These are phyloP conservation scores for Botryosphaeria dothidea DNA, from an alignment of 2,329 filamentous ascomycete genomes.

Conservation along the genomic window DNA sequence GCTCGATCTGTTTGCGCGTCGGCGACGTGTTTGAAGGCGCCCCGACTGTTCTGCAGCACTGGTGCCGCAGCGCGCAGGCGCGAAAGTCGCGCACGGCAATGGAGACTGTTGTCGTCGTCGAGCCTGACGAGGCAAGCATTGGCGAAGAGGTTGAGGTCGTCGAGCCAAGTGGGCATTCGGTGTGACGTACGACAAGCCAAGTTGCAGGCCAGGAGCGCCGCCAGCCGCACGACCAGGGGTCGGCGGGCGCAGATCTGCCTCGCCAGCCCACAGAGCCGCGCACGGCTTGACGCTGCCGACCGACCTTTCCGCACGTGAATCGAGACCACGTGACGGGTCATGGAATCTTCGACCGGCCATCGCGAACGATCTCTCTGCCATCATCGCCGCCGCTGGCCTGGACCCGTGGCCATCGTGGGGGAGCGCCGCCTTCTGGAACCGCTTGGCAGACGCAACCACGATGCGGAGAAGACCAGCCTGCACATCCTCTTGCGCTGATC, in stretches of 20 bases:
- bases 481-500: background rate
- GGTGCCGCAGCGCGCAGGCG: background rate
- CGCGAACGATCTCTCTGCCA: background rate
- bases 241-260: background rate
- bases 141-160: conserved; percentile 2
- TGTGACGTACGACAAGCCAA: conserved; percentile 9
- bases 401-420: background rate
- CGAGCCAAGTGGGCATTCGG: background rate
- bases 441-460: conserved; percentile 9
- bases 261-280: background rate
- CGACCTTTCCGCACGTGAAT: background rate
- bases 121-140: background rate
- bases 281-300: background rate
- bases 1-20: background rate
- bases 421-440: background rate
- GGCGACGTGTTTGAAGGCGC: conserved; percentile 8
- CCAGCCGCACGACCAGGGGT: background rate
- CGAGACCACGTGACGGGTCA: background rate
- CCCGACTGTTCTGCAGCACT: background rate
- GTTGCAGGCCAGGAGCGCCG: conserved; percentile 3
- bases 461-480: background rate
- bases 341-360: conserved; percentile 5
- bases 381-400: background rate
- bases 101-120: background rate
- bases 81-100: conserved; percentile 2